Conservation (phyloP, 2,329 filamentous ascomycete genomes). For the Ophiostoma triangulosporum region DNA sequence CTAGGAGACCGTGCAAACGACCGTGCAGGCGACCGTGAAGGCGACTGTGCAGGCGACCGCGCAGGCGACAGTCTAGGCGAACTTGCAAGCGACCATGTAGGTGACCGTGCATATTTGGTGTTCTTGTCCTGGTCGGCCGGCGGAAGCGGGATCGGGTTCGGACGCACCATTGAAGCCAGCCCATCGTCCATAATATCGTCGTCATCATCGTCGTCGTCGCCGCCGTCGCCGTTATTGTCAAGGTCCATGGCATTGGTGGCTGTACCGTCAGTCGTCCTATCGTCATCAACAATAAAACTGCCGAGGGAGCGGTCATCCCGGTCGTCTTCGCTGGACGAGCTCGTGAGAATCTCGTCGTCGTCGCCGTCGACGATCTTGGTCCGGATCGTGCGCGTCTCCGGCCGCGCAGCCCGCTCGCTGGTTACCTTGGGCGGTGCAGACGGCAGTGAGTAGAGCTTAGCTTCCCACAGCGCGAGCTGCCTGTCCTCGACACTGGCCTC, state of each 20-base stretch:
- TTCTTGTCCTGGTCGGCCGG: not conserved
- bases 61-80: too few species aligned
- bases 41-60: not conserved
- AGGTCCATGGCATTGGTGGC: not conserved
- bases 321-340: constrained; percentile 22
- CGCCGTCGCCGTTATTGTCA: not conserved
- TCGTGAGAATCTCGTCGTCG: constrained; percentile 38
- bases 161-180: not conserved
- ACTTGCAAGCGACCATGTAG: too few species aligned
- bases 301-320: not conserved
- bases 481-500: constrained; percentile 52
- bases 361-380: constrained; percentile 16
- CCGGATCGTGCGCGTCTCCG: not conserved
- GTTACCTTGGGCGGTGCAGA: constrained; percentile 12
- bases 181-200: not conserved
- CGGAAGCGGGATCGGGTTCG: not conserved
- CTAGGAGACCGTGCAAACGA: too few species aligned
- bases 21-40: not conserved
- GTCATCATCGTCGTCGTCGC: not conserved
- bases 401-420: not conserved
- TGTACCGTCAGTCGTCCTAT: not conserved
- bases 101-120: not conserved
- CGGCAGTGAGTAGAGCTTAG: constrained; percentile 25
- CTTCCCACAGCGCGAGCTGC: constrained; percentile 37
- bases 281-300: not conserved